These are phyloP conservation scores for Xylariaceae sp. DNA, from an alignment of 2,329 filamentous ascomycete species.

Conservation along the genomic window DNA sequence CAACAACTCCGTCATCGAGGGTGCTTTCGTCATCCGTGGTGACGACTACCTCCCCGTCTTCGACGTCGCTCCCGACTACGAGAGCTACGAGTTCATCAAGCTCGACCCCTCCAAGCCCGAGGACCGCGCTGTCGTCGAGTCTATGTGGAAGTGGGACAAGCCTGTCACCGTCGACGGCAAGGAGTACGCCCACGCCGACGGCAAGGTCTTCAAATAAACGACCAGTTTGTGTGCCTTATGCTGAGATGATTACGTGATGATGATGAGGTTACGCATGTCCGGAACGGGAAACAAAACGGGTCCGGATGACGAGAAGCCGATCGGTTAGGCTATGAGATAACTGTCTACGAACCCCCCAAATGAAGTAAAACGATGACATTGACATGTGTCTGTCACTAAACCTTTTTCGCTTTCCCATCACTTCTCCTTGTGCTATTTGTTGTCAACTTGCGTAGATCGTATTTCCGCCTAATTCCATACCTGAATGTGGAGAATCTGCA, in stretches of 20 bases:
- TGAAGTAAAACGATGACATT: too few species aligned
- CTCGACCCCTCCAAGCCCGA: slow-evolving; percentile 84
- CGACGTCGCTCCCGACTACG: slow-evolving; percentile 94
- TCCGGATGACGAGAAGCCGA: slow-evolving; percentile 9
- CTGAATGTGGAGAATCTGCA: too few species aligned
- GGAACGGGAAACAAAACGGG: slow-evolving; percentile 13
- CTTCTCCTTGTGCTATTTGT: too few species aligned
- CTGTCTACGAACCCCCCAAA: too few species aligned
- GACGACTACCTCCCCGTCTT: slow-evolving; percentile 84
- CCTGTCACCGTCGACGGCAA: slow-evolving; percentile 78
- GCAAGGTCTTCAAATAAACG: slow-evolving; percentile 98
- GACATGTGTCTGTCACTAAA: too few species aligned
- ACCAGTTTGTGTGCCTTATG: slow-evolving; percentile 6
- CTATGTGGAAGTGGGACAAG: slow-evolving; percentile 91
- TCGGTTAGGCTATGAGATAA: neutral
- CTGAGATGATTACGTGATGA: slow-evolving; percentile 22
- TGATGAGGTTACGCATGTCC: slow-evolving; percentile 25
- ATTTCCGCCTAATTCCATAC: too few species aligned
- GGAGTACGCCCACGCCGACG: slow-evolving; percentile 82
- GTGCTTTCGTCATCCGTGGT: slow-evolving; percentile 92
- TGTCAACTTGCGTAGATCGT: too few species aligned
- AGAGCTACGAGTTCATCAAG: slow-evolving; percentile 96
- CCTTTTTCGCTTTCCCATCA: too few species aligned
- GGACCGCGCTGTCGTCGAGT: slow-evolving; percentile 81
- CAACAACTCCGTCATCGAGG: slow-evolving; percentile 88